Evolutionary conservation across 78 protist species (phyloP), one percentile per base, ranked within the genome.

Genomic region (Emiliania huxleyi): DNA sequence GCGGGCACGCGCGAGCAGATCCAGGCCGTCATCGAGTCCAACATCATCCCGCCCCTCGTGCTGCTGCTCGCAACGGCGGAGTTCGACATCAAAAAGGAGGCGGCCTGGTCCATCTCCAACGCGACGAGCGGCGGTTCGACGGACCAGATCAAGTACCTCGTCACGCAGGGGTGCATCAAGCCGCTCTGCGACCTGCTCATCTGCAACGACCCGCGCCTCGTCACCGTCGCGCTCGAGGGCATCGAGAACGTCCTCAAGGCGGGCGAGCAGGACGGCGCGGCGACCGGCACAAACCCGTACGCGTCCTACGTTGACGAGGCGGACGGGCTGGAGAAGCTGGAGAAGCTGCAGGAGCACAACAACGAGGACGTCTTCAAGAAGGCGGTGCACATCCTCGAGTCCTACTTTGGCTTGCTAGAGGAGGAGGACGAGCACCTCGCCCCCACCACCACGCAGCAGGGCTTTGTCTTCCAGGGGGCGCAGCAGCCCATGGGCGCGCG

Each of bases 101-200:
- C 99, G 25, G 96, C 98, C 18, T 99, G 99, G 99, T 99, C 99
- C 45, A 94, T 99, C 71, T 92, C 98, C 87, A 99, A 99, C 92
- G 99, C 98, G 8, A 95, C 98, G 18, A 55, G 94, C 8, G 98
- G 99, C 35, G 99, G 99, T 81, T 55, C 95, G 1, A 87, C 71
- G n/a, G 93, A 93, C 84, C 99, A 98, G 91, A 92, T 98, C 71
- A 40, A 62, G 95, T 91, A 93, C 90, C 52, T 97, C 21, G 94
- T 95, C 19, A 4, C 40, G 38, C 29, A 49, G 38, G 96, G 96
- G 35, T 40, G 49, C 90, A 85, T 97, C 49, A 49, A 29, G 55
- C 99, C 99, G 33, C 95, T 98, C 55, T 95, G 97, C 71, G 95
- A 98, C 69, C 79, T 98, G 45, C 94, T 98, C 40, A 37, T 0